Conservation (phyloP, 768 basidiomycete genomes). For the Chalciporus chontae region DNA sequence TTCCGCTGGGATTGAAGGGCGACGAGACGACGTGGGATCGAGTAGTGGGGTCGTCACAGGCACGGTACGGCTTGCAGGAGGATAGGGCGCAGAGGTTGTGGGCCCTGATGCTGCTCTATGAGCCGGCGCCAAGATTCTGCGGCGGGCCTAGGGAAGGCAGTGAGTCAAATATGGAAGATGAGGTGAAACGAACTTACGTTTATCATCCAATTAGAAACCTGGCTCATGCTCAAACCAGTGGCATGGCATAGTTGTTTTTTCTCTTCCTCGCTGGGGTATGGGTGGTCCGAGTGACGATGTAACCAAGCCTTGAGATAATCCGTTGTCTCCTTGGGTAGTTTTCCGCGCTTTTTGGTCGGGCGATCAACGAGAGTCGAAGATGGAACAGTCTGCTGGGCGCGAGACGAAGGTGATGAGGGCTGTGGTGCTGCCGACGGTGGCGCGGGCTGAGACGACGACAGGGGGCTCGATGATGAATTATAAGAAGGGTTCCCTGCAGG, state of each 20-base stretch:
- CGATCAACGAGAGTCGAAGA: slow-evolving; percentile 67
- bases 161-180: slow-evolving; percentile 10
- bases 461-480: slow-evolving; percentile 31
- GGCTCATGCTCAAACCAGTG: slow-evolving; percentile 83
- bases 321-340: slow-evolving; percentile 87
- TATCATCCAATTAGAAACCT: slow-evolving; percentile 94
- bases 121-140: slow-evolving; percentile 80
- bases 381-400: slow-evolving; percentile 50
- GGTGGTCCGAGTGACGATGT: slow-evolving; percentile 84
- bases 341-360: slow-evolving; percentile 78
- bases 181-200: slow-evolving; percentile 50
- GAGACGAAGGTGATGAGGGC: slow-evolving; percentile 42
- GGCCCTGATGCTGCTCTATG: slow-evolving; percentile 73
- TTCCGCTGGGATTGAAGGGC: slow-evolving; percentile 68
- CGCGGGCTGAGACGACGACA: slow-evolving; percentile 40
- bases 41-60: slow-evolving; percentile 25
- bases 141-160: slow-evolving; percentile 55
- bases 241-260: slow-evolving; percentile 86
- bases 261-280: slow-evolving; percentile 87
- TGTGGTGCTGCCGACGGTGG: slow-evolving; percentile 34
- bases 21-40: slow-evolving; percentile 45
- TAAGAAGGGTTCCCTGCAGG: slow-evolving; percentile 27
- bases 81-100: slow-evolving; percentile 75
- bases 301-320: slow-evolving; percentile 89
- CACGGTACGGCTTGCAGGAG: slow-evolving; percentile 37